phyloP scores from a whole-genome alignment of 2,329 filamentous ascomycete species.

The Talaromyces sp. region DNA sequence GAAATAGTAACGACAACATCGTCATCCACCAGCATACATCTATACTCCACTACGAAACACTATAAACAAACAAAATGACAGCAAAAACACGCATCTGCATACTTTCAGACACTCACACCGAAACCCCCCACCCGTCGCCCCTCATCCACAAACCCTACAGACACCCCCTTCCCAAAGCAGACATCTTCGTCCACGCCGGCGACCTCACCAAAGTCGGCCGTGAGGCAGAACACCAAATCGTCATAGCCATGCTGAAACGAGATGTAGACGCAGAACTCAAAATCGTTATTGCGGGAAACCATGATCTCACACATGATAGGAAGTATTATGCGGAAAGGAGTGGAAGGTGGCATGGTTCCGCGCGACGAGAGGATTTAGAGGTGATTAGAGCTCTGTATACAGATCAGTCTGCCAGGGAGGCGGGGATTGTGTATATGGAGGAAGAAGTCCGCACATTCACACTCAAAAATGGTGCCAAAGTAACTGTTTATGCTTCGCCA shows the following conservation, averaged over 20 bases:
- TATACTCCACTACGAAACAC: background rate
- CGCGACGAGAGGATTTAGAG: slow-evolving; percentile 20
- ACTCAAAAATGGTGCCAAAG: slow-evolving; percentile 45
- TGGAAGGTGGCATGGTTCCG: slow-evolving; percentile 28
- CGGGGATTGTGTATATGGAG: slow-evolving; percentile 55
- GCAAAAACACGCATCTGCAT: slow-evolving; percentile 41
- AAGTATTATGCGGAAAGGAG: slow-evolving; percentile 43
- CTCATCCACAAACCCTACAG: slow-evolving; percentile 31
- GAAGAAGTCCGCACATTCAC: slow-evolving; percentile 51
- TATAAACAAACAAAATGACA: background rate
- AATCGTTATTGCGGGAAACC: slow-evolving; percentile 62
- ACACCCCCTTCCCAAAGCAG: slow-evolving; percentile 48
- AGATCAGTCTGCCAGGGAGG: slow-evolving; percentile 40
- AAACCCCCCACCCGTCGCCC: slow-evolving; percentile 24
- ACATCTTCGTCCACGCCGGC: slow-evolving; percentile 58
- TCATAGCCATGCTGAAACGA: slow-evolving; percentile 46
- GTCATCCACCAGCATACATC: background rate
- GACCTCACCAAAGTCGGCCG: slow-evolving; percentile 56
- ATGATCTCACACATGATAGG: slow-evolving; percentile 58
- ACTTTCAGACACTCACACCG: slow-evolving; percentile 44
- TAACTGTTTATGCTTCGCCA: slow-evolving; percentile 51
- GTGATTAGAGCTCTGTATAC: slow-evolving; percentile 48
- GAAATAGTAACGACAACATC: background rate
- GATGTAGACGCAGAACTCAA: slow-evolving; percentile 54
- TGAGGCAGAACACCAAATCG: slow-evolving; percentile 46